Conservation (phyloP, 2,329 filamentous ascomycete species). For the Dichotomopilus funicola region DNA sequence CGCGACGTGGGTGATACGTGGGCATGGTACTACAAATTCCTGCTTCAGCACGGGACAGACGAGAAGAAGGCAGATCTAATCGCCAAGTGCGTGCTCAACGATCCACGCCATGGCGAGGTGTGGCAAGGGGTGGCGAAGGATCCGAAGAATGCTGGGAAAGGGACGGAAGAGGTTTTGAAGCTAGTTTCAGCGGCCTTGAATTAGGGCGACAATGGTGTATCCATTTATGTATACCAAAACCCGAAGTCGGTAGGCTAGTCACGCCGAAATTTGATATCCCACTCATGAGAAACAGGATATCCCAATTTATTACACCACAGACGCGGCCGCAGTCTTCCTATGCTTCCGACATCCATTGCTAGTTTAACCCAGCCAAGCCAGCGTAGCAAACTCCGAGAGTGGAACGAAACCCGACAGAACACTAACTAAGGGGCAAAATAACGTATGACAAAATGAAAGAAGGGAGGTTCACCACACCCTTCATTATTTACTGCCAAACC, state of each 20-base stretch:
- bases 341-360: no score
- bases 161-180: slow-evolving; percentile 74
- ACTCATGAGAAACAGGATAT: no score
- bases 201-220: background rate
- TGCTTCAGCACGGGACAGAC: slow-evolving; percentile 84
- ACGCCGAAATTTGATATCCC: no score
- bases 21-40: slow-evolving; percentile 97
- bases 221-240: no score
- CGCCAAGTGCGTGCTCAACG: slow-evolving; percentile 70
- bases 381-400: no score
- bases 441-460: no score
- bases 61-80: slow-evolving; percentile 87
- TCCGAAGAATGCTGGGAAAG: slow-evolving; percentile 69
- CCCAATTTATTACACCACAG: no score
- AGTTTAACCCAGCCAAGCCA: no score
- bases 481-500: slow-evolving; percentile 64
- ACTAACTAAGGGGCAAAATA: no score
- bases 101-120: slow-evolving; percentile 85
- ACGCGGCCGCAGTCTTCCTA: no score
- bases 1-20: slow-evolving; percentile 85
- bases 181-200: slow-evolving; percentile 55
- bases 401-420: no score
- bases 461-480: background rate
- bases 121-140: slow-evolving; percentile 87
- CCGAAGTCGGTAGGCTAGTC: no score